These are phyloP conservation scores for Excoecaria cochinchinensis DNA, from an alignment of 345 rosid genomes.

Conservation along the genomic window DNA sequence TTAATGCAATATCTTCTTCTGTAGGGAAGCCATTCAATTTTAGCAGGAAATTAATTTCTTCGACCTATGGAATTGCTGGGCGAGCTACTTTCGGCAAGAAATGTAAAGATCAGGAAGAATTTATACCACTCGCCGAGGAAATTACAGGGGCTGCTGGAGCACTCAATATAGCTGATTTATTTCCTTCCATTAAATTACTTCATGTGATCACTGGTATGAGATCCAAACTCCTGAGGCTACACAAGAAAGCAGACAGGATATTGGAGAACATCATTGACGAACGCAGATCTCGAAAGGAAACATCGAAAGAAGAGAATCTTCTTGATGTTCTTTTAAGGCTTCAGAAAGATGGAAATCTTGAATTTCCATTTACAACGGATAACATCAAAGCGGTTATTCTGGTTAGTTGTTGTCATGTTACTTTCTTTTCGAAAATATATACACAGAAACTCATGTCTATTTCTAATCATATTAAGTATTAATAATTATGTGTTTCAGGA, in stretches of 20 bases:
- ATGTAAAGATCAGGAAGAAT: background rate
- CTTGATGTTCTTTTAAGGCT: constrained; percentile 13
- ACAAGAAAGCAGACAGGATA: constrained; percentile 6
- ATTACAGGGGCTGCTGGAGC: background rate
- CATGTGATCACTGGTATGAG: constrained; percentile 18
- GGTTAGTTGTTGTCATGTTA: background rate
- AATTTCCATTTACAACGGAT: background rate
- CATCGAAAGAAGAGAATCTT: background rate
- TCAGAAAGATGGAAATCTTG: background rate
- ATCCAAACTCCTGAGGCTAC: constrained; percentile 8
- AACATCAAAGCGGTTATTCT: constrained; percentile 8
- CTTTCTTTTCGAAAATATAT: too few relatives aligned
- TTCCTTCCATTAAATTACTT: constrained; percentile 28
- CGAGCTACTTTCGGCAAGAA: constrained; percentile 8
- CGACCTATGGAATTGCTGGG: constrained; percentile 5
- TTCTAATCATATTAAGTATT: background rate
- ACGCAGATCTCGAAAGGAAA: constrained; percentile 1
- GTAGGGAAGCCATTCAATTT: constrained; percentile 14
- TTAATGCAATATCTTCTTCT: background rate
- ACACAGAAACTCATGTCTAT: background rate
- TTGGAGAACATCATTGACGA: constrained; percentile 23
- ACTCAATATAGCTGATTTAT: constrained; percentile 22
- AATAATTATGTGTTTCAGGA: constrained; percentile 10
- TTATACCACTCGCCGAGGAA: background rate
- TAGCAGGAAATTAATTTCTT: background rate